phyloP scores from a whole-genome alignment of 2,329 filamentous ascomycete genomes.

The Westerdykella aurantiaca region DNA sequence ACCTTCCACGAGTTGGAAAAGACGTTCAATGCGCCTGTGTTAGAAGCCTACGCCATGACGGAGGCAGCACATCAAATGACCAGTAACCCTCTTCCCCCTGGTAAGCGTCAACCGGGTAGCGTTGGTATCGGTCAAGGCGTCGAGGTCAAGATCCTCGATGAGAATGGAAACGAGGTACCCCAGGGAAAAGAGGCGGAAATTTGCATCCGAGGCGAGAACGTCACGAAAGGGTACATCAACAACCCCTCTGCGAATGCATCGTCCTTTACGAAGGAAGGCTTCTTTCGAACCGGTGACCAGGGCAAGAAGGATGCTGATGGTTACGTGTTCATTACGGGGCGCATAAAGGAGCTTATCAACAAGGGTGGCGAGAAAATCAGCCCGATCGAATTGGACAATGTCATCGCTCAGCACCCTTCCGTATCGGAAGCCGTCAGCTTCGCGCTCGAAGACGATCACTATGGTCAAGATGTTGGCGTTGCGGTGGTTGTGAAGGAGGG shows the following conservation, averaged over 20 bases:
- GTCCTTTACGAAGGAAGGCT: slow-evolving; percentile 68
- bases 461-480: slow-evolving; percentile 74
- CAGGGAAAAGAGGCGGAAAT: slow-evolving; percentile 73
- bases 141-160: slow-evolving; percentile 70
- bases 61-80: slow-evolving; percentile 85
- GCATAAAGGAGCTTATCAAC: slow-evolving; percentile 90
- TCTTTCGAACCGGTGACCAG: slow-evolving; percentile 85
- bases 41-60: slow-evolving; percentile 91
- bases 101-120: slow-evolving; percentile 70
- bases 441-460: slow-evolving; percentile 74
- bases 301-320: slow-evolving; percentile 74
- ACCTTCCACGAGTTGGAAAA: slow-evolving; percentile 74
- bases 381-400: slow-evolving; percentile 82
- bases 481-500: slow-evolving; percentile 69
- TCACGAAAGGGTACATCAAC: slow-evolving; percentile 80
- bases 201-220: slow-evolving; percentile 74
- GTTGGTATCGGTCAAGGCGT: slow-evolving; percentile 81
- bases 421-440: slow-evolving; percentile 78
- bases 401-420: slow-evolving; percentile 65
- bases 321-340: slow-evolving; percentile 80
- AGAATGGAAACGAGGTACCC: slow-evolving; percentile 61
- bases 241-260: slow-evolving; percentile 69
- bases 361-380: slow-evolving; percentile 87
- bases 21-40: slow-evolving; percentile 69
- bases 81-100: slow-evolving; percentile 57